Evolutionary conservation across 176 grass and related monocot species (phyloP), one percentile per base, ranked within the genome.

Genomic region (Rhynchospora tenuis): DNA sequence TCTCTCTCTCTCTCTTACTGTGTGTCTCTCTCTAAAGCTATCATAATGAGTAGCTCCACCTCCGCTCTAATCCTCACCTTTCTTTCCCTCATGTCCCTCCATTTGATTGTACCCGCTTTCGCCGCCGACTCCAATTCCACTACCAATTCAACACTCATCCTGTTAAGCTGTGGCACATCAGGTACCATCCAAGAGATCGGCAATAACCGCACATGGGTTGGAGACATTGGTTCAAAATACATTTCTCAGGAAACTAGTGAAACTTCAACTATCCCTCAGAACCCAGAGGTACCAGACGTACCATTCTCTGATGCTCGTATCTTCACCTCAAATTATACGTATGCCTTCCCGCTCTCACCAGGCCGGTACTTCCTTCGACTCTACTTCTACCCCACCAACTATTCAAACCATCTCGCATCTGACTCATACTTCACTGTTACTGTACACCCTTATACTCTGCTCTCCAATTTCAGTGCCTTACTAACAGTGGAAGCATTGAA

Each of bases 291-390:
- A 43, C 90, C 90, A 7, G 45, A 83, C 8, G 2, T 0, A 0
- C 17, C 81, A 1, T 94, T 80, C 59, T 33, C 56, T 60, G 71
- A 48, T 14, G 86, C 86, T 15, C 86, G 88, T 17, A 52, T 94
- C 38, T 92, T 97, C 83, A 86, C 85, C 42, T 83, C 85, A 48
- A 80, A 77, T 0, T 94, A 91, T 83, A 91, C 94, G n/a, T 94
- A 92, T 56, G 84, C 87, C 4, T 92, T 97, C 65, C 76, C 83
- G 9, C 80, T 97, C 15, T 78, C 0, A 9, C 43, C 80, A 1
- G 92, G 94, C 17, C 82, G 88, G 4, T 48, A 94, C 58, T 97
- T 92, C 16, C 0, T 97, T 9, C 92, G 92, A 57, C 94, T 97
- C 64, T 88, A 97, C 83, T 97, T 97, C 52, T 97, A 92, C 52